Evolutionary conservation across 306 rosid species (phyloP).

Genomic region (Cucurbita pepo): DNA sequence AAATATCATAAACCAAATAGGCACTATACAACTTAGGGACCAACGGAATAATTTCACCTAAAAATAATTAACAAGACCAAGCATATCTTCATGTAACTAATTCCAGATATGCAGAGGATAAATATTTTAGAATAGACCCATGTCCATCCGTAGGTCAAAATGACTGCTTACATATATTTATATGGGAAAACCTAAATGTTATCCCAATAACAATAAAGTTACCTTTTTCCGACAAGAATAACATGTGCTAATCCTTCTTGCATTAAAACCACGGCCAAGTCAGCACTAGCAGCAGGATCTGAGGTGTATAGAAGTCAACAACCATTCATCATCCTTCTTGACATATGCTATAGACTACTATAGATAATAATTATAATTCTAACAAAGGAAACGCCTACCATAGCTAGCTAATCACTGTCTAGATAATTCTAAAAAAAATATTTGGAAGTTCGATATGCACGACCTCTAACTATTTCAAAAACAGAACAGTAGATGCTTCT

Average conservation of each 20-base stretch:
- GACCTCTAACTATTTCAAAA: not conserved
- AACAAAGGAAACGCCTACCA: not conserved
- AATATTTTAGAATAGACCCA: not conserved
- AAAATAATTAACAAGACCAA: no score
- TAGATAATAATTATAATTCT: not conserved
- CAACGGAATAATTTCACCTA: no score
- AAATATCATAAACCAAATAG: not conserved
- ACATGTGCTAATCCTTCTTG: constrained; percentile 98
- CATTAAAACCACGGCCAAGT: constrained; percentile 91
- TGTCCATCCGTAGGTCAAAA: not conserved
- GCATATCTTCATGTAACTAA: no score
- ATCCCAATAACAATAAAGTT: constrained; percentile 1
- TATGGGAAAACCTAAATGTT: not conserved
- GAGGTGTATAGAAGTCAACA: constrained; percentile 15
- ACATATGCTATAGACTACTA: not conserved
- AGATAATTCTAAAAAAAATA: not conserved
- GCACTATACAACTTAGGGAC: not conserved
- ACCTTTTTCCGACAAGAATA: constrained; percentile 88
- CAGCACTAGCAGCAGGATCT: constrained; percentile 97
- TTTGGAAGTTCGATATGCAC: not conserved
- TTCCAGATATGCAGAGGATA: not conserved
- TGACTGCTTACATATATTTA: not conserved
- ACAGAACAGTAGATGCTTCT: not conserved
- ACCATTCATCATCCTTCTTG: not conserved
- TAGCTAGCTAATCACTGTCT: not conserved